Conservation (phyloP, 2,329 filamentous ascomycete species). For the Chrysosporium keratinophilum region DNA sequence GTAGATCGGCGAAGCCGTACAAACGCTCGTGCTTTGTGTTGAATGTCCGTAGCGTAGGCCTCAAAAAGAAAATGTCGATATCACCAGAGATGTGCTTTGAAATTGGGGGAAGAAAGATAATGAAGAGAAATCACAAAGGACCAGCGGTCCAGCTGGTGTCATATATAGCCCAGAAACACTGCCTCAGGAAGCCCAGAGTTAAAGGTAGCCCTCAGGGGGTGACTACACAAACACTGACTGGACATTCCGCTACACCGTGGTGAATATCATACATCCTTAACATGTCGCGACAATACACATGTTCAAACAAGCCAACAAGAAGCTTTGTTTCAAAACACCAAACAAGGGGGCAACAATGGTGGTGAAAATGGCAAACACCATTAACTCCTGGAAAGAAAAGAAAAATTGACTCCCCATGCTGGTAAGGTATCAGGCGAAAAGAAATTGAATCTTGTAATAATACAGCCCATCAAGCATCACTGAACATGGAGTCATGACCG, state of each 20-base stretch:
- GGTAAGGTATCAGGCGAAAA: neutral
- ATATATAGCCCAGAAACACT: slow-evolving; percentile 2
- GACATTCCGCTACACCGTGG: neutral
- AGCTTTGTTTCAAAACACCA: slow-evolving; percentile 4
- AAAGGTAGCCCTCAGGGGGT: neutral
- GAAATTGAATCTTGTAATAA: slow-evolving; percentile 1
- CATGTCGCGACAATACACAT: slow-evolving; percentile 6
- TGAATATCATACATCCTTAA: neutral
- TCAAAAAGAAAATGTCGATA: neutral
- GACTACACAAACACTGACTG: slow-evolving; percentile 8
- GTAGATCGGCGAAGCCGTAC: neutral
- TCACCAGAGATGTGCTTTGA: neutral
- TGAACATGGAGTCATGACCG: neutral
- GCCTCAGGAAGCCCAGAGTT: neutral
- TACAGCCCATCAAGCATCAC: slow-evolving; percentile 2
- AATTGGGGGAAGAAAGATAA: neutral
- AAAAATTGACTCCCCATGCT: neutral
- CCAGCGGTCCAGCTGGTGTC: neutral
- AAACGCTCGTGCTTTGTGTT: neutral
- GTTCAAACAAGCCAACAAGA: slow-evolving; percentile 8
- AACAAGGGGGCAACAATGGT: slow-evolving; percentile 8
- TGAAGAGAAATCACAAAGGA: neutral
- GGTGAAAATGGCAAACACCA: slow-evolving; percentile 8
- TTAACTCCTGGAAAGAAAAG: slow-evolving; percentile 10
- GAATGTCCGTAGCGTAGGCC: neutral